Base-by-base conservation (phyloP, 179 eudicot genomes). In the Carnegiea gigantea region DNA sequence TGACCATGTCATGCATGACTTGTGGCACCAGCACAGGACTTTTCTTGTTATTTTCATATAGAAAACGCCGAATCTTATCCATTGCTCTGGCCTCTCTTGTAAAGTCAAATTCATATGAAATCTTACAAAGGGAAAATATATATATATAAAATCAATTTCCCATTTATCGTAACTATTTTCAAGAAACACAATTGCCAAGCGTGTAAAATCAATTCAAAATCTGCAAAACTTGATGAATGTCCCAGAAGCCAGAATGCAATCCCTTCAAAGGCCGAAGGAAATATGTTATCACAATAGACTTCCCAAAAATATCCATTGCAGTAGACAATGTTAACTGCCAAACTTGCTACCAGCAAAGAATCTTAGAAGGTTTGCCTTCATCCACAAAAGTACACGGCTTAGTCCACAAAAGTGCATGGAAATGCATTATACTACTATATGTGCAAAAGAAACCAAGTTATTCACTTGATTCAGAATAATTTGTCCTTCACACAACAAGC, bases 51-150 rank as follows among this genome's bases (percentile, higher is more conserved):
- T 88, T 92, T 82, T 87, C 90, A 72, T 86, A 85, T 51, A 96
- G 85, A 82, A 89, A 96, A 68, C 65, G 84, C 75, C 84, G 90
- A 59, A 96, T 96, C 89, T 85, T 92, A 86, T 90, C 92, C 99
- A 96, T 96, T 33, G 99, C 96, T 77, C 81, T 89, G 74, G 99
- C 99, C 88, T 96, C 99, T 83, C 99, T 92, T 82, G 84, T 78
- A 90, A 96, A 96, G 86, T 96, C 91, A 81, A 96, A 96, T 87
- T 96, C 99, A 85, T 90, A 93, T 70, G 96, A 95, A 81, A 96
- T 96, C 99, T 96, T 77, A 82, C 83, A 82, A 74, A 78, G 48
- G 53, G 28, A 60, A 84, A 72, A 40, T 2, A 40, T 40, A 40
- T 7, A 40, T 12, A 81, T 76, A n/a, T 33, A 23, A 73, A 59